Percentiles rank a stretch among this genome's conserved stretches.
Conservation (phyloP, 768 basidiomycete species). For the Heimioporus sp. region DNA sequence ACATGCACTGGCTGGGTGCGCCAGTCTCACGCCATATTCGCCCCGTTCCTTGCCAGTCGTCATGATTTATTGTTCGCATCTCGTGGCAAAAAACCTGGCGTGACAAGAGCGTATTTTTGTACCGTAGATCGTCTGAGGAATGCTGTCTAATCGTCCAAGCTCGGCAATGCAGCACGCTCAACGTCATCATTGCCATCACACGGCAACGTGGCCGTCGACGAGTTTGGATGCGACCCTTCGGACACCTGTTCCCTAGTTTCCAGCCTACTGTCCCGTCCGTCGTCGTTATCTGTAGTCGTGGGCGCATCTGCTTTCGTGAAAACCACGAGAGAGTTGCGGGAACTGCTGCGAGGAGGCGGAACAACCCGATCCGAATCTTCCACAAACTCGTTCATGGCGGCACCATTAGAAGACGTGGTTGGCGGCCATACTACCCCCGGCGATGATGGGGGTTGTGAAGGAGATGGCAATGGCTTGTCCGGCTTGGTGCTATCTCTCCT, state of each 20-base stretch:
- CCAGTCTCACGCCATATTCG: constrained; percentile 10
- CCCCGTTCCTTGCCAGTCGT: not conserved
- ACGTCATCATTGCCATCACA: constrained; percentile 10
- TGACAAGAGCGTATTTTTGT: too few species aligned
- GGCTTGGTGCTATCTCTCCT: constrained; percentile 23
- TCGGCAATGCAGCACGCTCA: constrained; percentile 1
- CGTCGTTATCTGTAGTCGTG: constrained; percentile 5
- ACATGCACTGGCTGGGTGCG: not conserved
- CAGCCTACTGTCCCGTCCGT: not conserved
- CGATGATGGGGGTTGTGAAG: constrained; percentile 22
- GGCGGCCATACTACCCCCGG: constrained; percentile 12
- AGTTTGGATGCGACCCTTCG: constrained; percentile 11
- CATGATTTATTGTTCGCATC: not conserved
- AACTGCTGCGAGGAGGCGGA: constrained; percentile 22
- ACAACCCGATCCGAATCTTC: constrained; percentile 18
- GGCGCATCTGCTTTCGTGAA: constrained; percentile 4
- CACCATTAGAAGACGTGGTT: constrained; percentile 8
- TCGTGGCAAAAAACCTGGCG: not conserved
- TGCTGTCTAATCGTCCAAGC: constrained; percentile 6
- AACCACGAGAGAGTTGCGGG: constrained; percentile 10
- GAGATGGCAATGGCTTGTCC: constrained; percentile 30
- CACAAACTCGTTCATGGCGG: constrained; percentile 9
- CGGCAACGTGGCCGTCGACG: constrained; percentile 3
- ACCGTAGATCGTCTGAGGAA: constrained; percentile 19
- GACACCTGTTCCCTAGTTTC: constrained; percentile 2